Conservation (phyloP, 1,284 basidiomycete genomes). For the Marasmius tenuissimus region DNA sequence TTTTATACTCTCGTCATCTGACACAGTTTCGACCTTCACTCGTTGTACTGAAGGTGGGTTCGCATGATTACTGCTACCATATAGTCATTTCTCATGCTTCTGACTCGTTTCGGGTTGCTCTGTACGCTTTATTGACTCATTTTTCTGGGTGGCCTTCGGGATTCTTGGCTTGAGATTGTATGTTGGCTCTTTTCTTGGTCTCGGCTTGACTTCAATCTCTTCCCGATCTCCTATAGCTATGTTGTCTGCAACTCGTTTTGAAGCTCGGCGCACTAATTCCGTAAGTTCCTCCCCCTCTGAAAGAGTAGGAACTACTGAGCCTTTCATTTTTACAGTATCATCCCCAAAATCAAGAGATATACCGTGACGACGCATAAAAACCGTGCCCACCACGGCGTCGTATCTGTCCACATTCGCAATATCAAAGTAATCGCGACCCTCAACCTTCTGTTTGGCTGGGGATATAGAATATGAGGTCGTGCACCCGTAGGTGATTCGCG, state of each 20-base stretch:
- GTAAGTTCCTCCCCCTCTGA: not conserved
- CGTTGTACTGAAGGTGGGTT: not conserved
- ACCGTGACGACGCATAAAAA: not conserved
- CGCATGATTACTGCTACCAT: not conserved
- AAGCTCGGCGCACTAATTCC: not conserved
- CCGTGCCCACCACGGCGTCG: slow-evolving; percentile 4
- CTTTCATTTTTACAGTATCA: slow-evolving; percentile 13
- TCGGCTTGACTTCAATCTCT: not conserved
- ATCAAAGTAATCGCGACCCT: slow-evolving; percentile 13
- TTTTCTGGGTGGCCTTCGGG: no score
- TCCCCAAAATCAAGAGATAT: not conserved
- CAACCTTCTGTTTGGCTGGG: not conserved
- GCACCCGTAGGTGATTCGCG: slow-evolving; percentile 22
- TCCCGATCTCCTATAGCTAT: not conserved
- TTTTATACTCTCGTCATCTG: not conserved
- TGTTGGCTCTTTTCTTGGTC: no score
- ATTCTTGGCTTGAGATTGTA: no score
- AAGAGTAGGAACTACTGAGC: not conserved
- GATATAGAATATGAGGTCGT: not conserved
- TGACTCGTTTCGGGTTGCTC: not conserved
- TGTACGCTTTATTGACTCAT: no score
- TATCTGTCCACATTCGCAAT: slow-evolving; percentile 19
- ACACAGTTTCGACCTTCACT: not conserved
- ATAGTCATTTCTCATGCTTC: not conserved
- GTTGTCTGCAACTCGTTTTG: not conserved